Evolutionary conservation across 1,284 basidiomycete genomes (phyloP).

Genomic region (Phenoliferia sp.): DNA sequence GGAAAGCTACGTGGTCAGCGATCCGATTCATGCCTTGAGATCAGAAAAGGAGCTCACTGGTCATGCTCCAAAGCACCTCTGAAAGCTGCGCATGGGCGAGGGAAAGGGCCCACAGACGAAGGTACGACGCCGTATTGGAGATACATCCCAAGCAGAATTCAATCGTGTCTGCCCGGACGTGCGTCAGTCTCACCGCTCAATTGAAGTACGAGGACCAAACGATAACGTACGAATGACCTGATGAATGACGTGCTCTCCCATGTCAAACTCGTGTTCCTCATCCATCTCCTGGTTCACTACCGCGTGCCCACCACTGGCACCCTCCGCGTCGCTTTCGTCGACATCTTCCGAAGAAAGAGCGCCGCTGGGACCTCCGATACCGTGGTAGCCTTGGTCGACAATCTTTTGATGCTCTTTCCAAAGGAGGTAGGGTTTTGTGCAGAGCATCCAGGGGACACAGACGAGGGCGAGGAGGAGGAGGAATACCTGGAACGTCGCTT

Average conservation of each 20-base stretch:
- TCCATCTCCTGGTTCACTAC: slow-evolving; percentile 25
- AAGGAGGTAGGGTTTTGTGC: slow-evolving; percentile 86
- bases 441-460: slow-evolving; percentile 94
- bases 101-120: slow-evolving; percentile 97
- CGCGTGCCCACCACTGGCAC: slow-evolving; percentile 47
- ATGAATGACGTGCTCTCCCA: slow-evolving; percentile 91
- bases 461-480: slow-evolving; percentile 74
- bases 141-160: slow-evolving; percentile 98
- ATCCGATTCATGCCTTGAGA: background rate
- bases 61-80: slow-evolving; percentile 60
- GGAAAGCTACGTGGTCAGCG: slow-evolving; percentile 35
- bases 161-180: slow-evolving; percentile 56
- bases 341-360: slow-evolving; percentile 54
- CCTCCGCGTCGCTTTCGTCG: slow-evolving; percentile 70
- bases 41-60: slow-evolving; percentile 33
- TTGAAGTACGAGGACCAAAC: slow-evolving; percentile 24
- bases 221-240: slow-evolving; percentile 72
- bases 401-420: slow-evolving; percentile 88
- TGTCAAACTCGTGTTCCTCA: slow-evolving; percentile 55
- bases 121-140: slow-evolving; percentile 98
- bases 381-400: slow-evolving; percentile 74
- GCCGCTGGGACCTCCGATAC: slow-evolving; percentile 51
- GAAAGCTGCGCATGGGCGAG: slow-evolving; percentile 96
- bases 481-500: slow-evolving; percentile 76
- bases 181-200: background rate